Evolutionary conservation across 768 basidiomycete species (phyloP), one percentile per base, ranked within the genome.

Genomic region (Suillus decipiens): DNA sequence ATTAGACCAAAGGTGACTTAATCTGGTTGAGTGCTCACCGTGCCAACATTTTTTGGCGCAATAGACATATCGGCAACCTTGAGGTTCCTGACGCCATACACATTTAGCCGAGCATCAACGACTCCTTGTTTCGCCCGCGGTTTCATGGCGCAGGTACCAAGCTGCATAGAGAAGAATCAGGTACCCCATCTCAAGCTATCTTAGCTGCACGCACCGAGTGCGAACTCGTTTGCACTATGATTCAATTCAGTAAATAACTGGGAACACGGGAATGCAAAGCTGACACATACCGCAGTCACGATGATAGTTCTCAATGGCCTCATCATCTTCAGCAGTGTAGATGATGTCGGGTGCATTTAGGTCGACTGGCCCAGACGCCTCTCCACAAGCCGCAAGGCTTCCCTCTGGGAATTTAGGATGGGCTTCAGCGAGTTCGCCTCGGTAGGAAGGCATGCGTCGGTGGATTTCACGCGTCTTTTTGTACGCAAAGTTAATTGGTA

Each of bases 61-160:
- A 78, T 74, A 10, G 79, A 78, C 28, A 79, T 31, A 54, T 79
- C 78, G 19, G 51, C 51, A 19, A 53, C 33, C 33, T 61, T 39
- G 37, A 48, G 58, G 12, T 15, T 17, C 77, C 78, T 7, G 1
- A 84, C 79, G 0, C 86, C 87, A 67, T 88, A 88, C 8, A 89
- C 86, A 64, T 85, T 86, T 42, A 89, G 72, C 28, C 75, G 74
- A n/a, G 79, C 55, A 66, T 89, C 86, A 5, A 89, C 85, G 10
- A 89, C 87, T 8, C 87, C 87, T 3, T 80, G 81, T 37, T 80
- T 55, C 15, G 82, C 79, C 7, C 80, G 77, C 1, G 85, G 79
- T 70, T 86, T 87, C 86, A 87, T 87, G 0, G 86, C 81, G 60
- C 86, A 87, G 0, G 86, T 88, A 42, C 86, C 86, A 14, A 85